These are phyloP conservation scores for Dothideomycetidae sp. DNA, from an alignment of 2,329 filamentous ascomycete species.

Conservation along the genomic window DNA sequence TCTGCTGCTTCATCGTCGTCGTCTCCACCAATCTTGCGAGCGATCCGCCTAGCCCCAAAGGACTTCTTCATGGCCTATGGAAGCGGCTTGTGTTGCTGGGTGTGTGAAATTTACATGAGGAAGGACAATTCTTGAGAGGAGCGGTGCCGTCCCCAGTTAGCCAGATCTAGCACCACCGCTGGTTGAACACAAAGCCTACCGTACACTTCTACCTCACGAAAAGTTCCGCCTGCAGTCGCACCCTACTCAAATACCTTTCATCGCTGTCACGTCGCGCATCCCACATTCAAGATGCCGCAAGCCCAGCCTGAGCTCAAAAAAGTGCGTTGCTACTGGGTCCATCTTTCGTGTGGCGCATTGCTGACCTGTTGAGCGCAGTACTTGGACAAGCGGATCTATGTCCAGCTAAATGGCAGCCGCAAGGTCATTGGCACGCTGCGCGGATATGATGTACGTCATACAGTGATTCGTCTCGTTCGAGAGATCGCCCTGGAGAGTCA, in stretches of 20 bases:
- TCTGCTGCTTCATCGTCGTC: conserved; percentile 40
- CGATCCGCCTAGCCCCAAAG: conserved; percentile 47
- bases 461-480: not conserved
- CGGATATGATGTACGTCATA: conserved; percentile 72
- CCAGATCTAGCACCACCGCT: too few relatives aligned
- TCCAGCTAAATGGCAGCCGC: conserved; percentile 92
- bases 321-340: conserved; percentile 37
- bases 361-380: conserved; percentile 48
- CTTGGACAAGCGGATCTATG: conserved; percentile 96
- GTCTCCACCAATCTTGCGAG: conserved; percentile 62
- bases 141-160: too few relatives aligned
- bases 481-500: not conserved
- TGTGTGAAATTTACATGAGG: too few relatives aligned
- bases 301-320: conserved; percentile 98
- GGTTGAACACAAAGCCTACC: too few relatives aligned
- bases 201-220: too few relatives aligned
- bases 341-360: not conserved
- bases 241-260: not conserved
- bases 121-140: too few relatives aligned
- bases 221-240: conserved; percentile 1
- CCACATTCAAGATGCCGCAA: conserved; percentile 89
- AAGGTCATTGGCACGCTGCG: conserved; percentile 91
- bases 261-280: not conserved
- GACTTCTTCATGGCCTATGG: conserved; percentile 39
- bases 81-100: conserved; percentile 1